Evolutionary conservation across 495 filamentous ascomycete genomes (phyloP), one percentile per base, ranked within the genome.

Genomic region (Hypoxylon lienhwacheense): DNA sequence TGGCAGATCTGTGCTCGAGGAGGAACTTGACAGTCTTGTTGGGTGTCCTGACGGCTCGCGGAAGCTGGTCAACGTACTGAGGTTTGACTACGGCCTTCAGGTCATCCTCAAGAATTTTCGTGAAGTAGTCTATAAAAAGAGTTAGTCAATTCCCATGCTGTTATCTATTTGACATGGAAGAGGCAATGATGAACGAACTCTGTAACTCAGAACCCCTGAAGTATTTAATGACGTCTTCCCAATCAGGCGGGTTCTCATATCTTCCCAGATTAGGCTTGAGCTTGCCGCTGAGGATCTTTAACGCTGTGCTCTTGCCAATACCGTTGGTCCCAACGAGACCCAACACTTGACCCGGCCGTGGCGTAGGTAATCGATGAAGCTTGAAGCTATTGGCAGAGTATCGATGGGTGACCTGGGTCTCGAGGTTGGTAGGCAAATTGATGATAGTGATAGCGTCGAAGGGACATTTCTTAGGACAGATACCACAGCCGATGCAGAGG

Each of bases 371-470:
- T 60, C 93, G 81, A 72, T 98, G 93, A 52, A 98, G 85, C 80
- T 98, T 98, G 82, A 98, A 98, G 76, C 91, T 97, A 78, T 98
- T 98, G 61, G 93, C 92, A 8, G 91, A 92, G 73, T 98, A 98
- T 71, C 95, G 89, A 70, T 98, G 93, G 53, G 93, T 97, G 62
- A 98, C 91, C 66, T 97, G 87, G 49, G 85, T 91, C 71, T 98
- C 93, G 69, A 98, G 84, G 73, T 97, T 98, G 72, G 93, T 97
- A 47, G 95, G 93, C 73, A 98, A 74, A 75, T 97, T 97, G 89
- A 98, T 97, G 70, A 98, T 97, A 68, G 91, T 90, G 73, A 98
- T 98, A 49, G 95, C 93, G 63, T 89, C 88, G 71, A 98, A 98
- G n/a, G 93, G 93, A 73, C 93, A 97, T 73, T 97, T 96, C 77